A percentile compares a stretch with the other conserved stretches of the same genome.
phyloP scores from a whole-genome alignment of 305 asterid species.

The Solanum chacoense region DNA sequence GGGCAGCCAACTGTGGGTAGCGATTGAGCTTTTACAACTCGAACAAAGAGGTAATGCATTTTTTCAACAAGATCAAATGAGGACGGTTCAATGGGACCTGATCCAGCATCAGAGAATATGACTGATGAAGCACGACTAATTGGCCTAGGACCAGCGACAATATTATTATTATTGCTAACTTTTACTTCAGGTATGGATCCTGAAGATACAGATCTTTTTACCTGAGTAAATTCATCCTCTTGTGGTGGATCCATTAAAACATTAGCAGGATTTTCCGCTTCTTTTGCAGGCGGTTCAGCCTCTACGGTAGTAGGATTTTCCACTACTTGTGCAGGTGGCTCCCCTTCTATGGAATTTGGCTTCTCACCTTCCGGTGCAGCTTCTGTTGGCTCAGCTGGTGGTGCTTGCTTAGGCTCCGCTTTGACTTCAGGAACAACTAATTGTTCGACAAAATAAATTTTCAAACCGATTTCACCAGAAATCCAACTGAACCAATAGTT shows the following conservation, averaged over 20 bases:
- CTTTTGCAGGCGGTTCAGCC: conserved; percentile 8
- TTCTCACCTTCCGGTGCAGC: conserved; percentile 8
- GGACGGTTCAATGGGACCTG: conserved; percentile 35
- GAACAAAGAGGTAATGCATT: conserved; percentile 71
- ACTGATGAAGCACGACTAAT: conserved; percentile 63
- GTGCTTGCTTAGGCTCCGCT: neutral
- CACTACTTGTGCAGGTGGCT: neutral
- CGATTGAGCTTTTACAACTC: conserved; percentile 65
- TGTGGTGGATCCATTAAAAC: conserved; percentile 7
- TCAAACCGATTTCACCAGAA: conserved; percentile 72
- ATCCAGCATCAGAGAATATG: conserved; percentile 38
- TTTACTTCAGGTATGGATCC: conserved; percentile 30
- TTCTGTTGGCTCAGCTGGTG: conserved; percentile 4
- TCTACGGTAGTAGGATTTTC: neutral
- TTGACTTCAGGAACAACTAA: conserved; percentile 13
- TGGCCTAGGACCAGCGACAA: conserved; percentile 35
- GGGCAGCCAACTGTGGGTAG: conserved; percentile 67
- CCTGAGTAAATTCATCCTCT: conserved; percentile 11
- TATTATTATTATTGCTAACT: conserved; percentile 16
- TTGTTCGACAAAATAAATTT: conserved; percentile 55
- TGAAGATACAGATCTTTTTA: conserved; percentile 39
- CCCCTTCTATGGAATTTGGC: conserved; percentile 3
- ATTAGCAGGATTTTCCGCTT: neutral
- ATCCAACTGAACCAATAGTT: conserved; percentile 51
- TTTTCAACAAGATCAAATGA: conserved; percentile 73